A percentile compares a stretch with the other conserved stretches of the same genome.
Conservation (phyloP, 441 rosid genomes). For the Biscutella laevigata region DNA sequence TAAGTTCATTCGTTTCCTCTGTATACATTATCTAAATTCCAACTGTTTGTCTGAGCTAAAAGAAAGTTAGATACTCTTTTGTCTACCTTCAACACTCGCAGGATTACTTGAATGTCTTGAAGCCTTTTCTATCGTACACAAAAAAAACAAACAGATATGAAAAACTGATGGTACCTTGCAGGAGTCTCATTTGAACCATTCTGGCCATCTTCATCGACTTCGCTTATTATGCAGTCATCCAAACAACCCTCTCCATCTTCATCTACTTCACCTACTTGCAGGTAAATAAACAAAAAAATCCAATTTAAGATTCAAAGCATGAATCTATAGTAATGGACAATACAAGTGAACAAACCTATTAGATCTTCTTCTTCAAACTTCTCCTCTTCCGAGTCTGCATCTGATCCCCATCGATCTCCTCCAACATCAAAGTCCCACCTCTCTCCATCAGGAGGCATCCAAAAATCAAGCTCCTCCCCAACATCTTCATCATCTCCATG, state of each 20-base stretch:
- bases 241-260: slow-evolving; percentile 7
- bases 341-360: slow-evolving; percentile 38
- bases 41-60: background rate
- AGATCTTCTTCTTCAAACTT: slow-evolving; percentile 36
- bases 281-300: background rate
- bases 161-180: slow-evolving; percentile 14
- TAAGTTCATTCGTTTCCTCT: background rate
- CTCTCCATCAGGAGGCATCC: slow-evolving; percentile 80
- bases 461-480: slow-evolving; percentile 64
- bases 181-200: slow-evolving; percentile 4
- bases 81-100: background rate
- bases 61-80: background rate
- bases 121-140: background rate
- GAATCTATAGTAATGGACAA: background rate
- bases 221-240: slow-evolving; percentile 17
- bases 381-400: slow-evolving; percentile 41
- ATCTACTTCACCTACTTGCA: slow-evolving; percentile 10
- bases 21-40: background rate
- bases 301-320: background rate
- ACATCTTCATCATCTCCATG: slow-evolving; percentile 44
- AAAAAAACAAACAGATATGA: background rate
- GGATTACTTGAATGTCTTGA: background rate
- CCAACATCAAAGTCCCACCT: slow-evolving; percentile 92
- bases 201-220: slow-evolving; percentile 9
- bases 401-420: slow-evolving; percentile 79